phyloP scores from a whole-genome alignment of 1,139 yeast genomes.

The Hemisphaericaspora lyxosophila region DNA sequence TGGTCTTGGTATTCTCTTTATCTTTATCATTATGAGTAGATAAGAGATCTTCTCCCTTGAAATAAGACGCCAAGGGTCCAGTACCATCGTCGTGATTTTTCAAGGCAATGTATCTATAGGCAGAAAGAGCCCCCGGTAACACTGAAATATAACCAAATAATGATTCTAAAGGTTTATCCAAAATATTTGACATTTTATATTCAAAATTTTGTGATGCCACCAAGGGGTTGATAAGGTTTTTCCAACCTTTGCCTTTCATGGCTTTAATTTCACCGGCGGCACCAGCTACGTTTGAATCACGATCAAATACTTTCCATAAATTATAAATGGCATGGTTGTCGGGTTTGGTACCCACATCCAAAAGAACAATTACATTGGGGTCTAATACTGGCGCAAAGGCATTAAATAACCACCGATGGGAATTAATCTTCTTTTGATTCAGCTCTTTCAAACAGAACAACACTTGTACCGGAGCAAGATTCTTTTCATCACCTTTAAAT shows the following conservation, averaged over 20 bases:
- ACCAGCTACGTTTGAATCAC: conserved; percentile 95
- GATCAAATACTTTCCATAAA: conserved; percentile 94
- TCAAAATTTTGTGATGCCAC: conserved; percentile 97
- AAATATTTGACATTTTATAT: conserved; percentile 91
- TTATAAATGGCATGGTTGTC: conserved; percentile 82
- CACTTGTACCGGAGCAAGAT: conserved; percentile 89
- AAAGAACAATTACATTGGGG: conserved; percentile 79
- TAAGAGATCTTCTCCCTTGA: conserved; percentile 78
- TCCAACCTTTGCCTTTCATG: conserved; percentile 85
- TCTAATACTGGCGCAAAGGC: conserved; percentile 88
- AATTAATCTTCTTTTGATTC: conserved; percentile 86
- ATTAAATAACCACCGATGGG: conserved; percentile 93
- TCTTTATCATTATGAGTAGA: conserved; percentile 25
- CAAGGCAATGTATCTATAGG: conserved; percentile 87
- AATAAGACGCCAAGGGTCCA: conserved; percentile 86
- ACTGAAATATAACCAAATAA: conserved; percentile 92
- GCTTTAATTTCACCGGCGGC: conserved; percentile 97
- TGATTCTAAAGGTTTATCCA: conserved; percentile 93
- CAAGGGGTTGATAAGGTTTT: conserved; percentile 78
- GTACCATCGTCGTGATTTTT: conserved; percentile 85
- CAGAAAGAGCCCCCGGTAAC: conserved; percentile 94
- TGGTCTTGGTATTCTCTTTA: conserved; percentile 45
- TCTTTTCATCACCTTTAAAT: conserved; percentile 75
- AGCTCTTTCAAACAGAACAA: conserved; percentile 86
- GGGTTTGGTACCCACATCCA: conserved; percentile 94